Evolutionary conservation across 805 yeast genomes (phyloP), one percentile per base, ranked within the genome.

Genomic region (Wickerhamomyces bovis): DNA sequence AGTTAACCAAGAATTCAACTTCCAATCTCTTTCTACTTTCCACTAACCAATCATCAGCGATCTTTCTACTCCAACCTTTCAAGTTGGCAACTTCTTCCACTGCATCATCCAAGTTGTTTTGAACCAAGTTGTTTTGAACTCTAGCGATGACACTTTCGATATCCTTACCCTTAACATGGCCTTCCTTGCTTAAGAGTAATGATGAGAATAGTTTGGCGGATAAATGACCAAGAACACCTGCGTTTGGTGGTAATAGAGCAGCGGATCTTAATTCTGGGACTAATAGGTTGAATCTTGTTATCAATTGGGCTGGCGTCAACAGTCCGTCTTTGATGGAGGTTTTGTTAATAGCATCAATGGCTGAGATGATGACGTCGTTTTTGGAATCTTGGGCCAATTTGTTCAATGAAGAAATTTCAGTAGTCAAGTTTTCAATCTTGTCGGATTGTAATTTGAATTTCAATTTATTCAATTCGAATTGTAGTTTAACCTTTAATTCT

Each of bases 181-280:
- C 98, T 50, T 77, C 72, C 63, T 89, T 94, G 25, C 85, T 74
- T 58, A 88, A 75, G 58, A 92, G 75, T 50, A 90, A 74, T 56
- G 77, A 78, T 31, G 95, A 84, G 62, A 90, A 85, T 9, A 89
- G 46, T 54, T 76, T 73, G 16, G 98, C 90, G 7, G 95, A 77
- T 39, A 89, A 65, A 66, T 94, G 97, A 26, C 97, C 98, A 57
- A 92, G 77, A 45, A 94, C 77, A 61, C 99, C 99, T 22, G 99
- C 96, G 61, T 92, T 87, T 56, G 95, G 95, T 46, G 98, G 97
- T 51, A 90, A 77, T 56, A 94, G 70, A 5, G 97, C 81, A 8
- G 95, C 90, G 26, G 89, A 80, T 66, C 96, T 83, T 62, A 94
- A 78, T 68, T 92, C 96, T 15, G 95, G 94, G 20, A 77, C 82